Percentiles rank a stretch among this genome's conserved stretches.
These are phyloP conservation scores for Triangularia setosa DNA, from an alignment of 2,329 filamentous ascomycete species.

Conservation along the genomic window DNA sequence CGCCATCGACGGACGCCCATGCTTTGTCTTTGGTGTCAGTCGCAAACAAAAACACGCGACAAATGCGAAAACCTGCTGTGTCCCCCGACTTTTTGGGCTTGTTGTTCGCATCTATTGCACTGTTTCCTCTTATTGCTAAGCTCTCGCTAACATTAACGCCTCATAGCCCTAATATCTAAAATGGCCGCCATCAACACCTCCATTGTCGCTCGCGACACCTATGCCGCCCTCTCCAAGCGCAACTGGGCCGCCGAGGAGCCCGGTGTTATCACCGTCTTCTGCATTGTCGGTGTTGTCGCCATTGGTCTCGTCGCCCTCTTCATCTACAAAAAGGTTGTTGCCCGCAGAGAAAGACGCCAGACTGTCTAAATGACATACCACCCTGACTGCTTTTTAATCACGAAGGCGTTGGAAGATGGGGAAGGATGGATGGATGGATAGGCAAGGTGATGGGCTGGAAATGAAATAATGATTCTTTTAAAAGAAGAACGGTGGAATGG, in stretches of 20 bases:
- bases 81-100: neutral
- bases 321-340: conserved; percentile 34
- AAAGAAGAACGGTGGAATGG: neutral
- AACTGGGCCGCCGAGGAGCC: conserved; percentile 56
- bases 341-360: conserved; percentile 29
- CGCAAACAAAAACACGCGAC: neutral
- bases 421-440: neutral
- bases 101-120: neutral
- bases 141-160: neutral
- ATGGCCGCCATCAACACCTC: conserved; percentile 35
- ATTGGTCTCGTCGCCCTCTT: conserved; percentile 48
- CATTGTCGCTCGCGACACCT: conserved; percentile 32
- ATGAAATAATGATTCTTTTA: conserved; percentile 21
- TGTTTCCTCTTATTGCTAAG: neutral
- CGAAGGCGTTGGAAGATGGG: neutral
- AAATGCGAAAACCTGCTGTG: neutral
- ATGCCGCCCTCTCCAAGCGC: conserved; percentile 47
- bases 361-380: conserved; percentile 20
- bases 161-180: conserved; percentile 21
- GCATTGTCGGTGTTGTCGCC: conserved; percentile 54
- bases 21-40: neutral
- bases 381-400: neutral
- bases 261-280: conserved; percentile 60
- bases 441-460: conserved; percentile 15
- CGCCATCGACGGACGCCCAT: neutral